Evolutionary conservation across 2,329 filamentous ascomycete genomes (phyloP).

Genomic region (Botrytis fragariae): DNA sequence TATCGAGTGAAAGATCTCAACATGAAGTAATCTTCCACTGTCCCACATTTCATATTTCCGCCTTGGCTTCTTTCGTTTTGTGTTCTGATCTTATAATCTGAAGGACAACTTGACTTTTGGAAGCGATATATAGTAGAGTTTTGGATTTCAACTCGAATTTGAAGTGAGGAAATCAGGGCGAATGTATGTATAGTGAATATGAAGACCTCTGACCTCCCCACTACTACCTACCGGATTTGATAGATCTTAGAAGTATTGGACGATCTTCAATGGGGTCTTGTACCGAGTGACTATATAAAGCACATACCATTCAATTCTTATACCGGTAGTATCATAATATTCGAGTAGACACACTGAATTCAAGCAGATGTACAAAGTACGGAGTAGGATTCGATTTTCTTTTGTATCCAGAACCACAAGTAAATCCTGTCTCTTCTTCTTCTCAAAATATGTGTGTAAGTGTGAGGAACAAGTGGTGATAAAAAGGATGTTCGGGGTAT

Average conservation of each 20-base stretch:
- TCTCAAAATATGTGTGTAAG: too few relatives aligned
- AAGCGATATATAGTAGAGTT: neutral
- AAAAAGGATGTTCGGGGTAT: neutral
- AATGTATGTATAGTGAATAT: neutral
- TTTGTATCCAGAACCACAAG: too few relatives aligned
- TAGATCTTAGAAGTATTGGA: too few relatives aligned
- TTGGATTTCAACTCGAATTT: rapidly evolving
- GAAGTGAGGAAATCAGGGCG: too few relatives aligned
- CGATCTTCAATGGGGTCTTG: rapidly evolving
- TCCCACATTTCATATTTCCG: too few relatives aligned
- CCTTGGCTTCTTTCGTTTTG: neutral
- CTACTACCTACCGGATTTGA: neutral
- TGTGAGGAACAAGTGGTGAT: too few relatives aligned
- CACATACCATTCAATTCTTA: neutral
- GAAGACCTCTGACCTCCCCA: rapidly evolving
- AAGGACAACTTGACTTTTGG: neutral
- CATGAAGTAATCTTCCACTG: too few relatives aligned
- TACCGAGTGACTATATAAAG: neutral
- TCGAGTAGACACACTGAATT: neutral
- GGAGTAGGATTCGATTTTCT: neutral
- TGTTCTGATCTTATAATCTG: neutral
- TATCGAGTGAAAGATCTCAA: neutral
- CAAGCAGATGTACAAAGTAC: too few relatives aligned
- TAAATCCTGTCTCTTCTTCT: too few relatives aligned
- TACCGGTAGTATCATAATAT: neutral